Percentiles rank a stretch among this genome's conserved stretches.
phyloP scores from a whole-genome alignment of 805 yeast genomes.

The Ogataea neopini region DNA sequence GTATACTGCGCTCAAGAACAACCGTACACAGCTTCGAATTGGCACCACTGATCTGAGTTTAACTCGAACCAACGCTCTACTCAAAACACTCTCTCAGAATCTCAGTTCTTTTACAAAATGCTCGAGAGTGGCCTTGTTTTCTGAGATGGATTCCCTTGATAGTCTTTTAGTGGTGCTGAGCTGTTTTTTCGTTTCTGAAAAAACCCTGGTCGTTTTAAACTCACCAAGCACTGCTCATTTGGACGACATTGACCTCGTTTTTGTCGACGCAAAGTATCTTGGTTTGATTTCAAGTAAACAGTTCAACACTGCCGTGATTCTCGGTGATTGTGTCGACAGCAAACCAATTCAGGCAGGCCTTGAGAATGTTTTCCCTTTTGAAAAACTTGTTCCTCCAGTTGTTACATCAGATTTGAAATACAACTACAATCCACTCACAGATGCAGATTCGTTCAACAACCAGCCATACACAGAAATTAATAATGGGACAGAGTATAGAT shows the following conservation, averaged over 20 bases:
- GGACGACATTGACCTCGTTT: constrained; percentile 37
- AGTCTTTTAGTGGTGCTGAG: constrained; percentile 26
- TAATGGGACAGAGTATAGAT: constrained; percentile 27
- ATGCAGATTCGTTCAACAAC: constrained; percentile 26
- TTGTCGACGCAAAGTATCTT: constrained; percentile 20
- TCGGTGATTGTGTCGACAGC: constrained; percentile 21
- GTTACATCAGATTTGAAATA: constrained; percentile 10
- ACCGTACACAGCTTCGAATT: constrained; percentile 1
- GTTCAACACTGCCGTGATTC: constrained; percentile 32
- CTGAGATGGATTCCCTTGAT: constrained; percentile 22
- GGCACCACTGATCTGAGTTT: background rate
- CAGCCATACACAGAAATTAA: constrained; percentile 32
- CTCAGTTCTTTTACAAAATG: constrained; percentile 31
- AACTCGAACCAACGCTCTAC: constrained; percentile 9
- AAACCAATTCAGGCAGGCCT: constrained; percentile 21
- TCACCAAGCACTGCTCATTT: constrained; percentile 41
- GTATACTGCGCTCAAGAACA: constrained; percentile 44
- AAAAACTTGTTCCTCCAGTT: constrained; percentile 12
- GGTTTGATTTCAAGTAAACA: constrained; percentile 12
- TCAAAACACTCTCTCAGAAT: constrained; percentile 28
- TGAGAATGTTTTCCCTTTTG: constrained; percentile 35
- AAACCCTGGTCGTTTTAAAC: constrained; percentile 43
- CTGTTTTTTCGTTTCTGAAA: constrained; percentile 38
- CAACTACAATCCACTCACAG: constrained; percentile 25
- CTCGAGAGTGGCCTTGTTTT: constrained; percentile 25